phyloP scores from a whole-genome alignment of 257 asterid species.

The Eucommia ulmoides region DNA sequence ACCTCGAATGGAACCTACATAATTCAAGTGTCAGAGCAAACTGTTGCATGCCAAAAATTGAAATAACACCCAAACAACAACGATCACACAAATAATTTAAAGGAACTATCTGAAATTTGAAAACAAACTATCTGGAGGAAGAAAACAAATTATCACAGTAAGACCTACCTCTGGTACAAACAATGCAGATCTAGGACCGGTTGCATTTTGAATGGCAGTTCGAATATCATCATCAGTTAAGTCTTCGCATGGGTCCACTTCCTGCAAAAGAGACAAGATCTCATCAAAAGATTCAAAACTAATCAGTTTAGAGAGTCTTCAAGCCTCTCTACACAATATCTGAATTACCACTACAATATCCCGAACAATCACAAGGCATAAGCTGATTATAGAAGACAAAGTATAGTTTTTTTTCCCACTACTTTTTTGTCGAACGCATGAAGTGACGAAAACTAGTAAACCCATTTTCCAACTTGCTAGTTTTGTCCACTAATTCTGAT shows the following conservation, averaged over 20 bases:
- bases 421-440: too few relatives aligned
- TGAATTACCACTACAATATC: neutral
- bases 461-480: too few relatives aligned
- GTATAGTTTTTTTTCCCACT: too few relatives aligned
- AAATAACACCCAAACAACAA: neutral
- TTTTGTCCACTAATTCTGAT: too few relatives aligned
- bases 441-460: too few relatives aligned
- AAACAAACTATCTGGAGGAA: neutral
- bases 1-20: slow-evolving; percentile 91
- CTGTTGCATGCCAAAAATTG: neutral
- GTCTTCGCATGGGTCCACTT: slow-evolving; percentile 89
- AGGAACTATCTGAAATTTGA: neutral
- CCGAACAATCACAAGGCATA: slow-evolving; percentile 4
- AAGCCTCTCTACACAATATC: neutral
- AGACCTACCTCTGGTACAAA: slow-evolving; percentile 83
- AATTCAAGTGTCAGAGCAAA: neutral
- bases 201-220: slow-evolving; percentile 88
- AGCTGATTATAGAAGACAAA: too few relatives aligned
- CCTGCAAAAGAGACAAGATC: slow-evolving; percentile 38
- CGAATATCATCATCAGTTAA: slow-evolving; percentile 91
- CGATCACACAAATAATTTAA: neutral
- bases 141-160: neutral
- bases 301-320: neutral
- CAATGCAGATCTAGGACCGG: slow-evolving; percentile 76
- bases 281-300: too few relatives aligned